phyloP scores from a whole-genome alignment of 106 monocot species.

The Platanthera zijinensis region DNA sequence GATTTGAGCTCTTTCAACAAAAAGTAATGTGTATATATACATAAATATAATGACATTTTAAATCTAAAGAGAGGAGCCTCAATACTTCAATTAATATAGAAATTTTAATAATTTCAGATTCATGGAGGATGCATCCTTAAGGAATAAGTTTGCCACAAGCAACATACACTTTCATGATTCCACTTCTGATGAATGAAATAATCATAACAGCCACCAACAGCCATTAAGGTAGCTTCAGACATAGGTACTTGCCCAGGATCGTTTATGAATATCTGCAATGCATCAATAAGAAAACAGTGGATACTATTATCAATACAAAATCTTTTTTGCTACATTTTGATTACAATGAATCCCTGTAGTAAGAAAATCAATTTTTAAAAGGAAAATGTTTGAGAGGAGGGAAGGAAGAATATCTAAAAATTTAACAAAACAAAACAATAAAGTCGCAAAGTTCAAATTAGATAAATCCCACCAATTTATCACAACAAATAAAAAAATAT shows the following conservation, averaged over 20 bases:
- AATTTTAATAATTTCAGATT: background rate
- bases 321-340: background rate
- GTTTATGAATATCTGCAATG: constrained; percentile 60
- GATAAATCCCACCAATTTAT: no score
- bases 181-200: constrained; percentile 60
- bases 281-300: background rate
- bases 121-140: background rate
- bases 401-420: no score
- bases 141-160: background rate
- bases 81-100: background rate
- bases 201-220: constrained; percentile 89
- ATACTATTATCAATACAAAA: background rate
- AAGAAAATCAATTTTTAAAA: background rate
- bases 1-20: no score
- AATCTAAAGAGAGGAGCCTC: background rate
- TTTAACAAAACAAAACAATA: no score
- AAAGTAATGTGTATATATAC: no score
- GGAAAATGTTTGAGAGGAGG: background rate
- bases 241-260: constrained; percentile 40
- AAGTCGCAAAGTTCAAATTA: no score
- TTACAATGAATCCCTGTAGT: background rate
- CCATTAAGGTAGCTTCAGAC: constrained; percentile 55
- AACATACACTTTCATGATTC: constrained; percentile 51
- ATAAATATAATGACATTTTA: background rate
- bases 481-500: no score